Evolutionary conservation across 106 monocot species (phyloP), one percentile per base, ranked within the genome.

Genomic region (Chionographis japonica): DNA sequence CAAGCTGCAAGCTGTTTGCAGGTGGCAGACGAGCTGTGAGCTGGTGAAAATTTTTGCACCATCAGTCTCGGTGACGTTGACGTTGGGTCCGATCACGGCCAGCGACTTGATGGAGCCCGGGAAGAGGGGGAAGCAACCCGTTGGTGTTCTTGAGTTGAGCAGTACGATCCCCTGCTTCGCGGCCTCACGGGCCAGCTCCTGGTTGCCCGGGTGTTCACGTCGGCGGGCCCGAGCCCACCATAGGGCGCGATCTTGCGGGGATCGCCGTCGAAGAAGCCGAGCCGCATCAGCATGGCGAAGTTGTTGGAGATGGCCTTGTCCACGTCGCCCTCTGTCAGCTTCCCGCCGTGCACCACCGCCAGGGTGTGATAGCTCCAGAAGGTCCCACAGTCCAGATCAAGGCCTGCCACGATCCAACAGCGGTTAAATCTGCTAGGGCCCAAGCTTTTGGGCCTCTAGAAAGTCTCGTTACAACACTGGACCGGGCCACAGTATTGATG

Each of bases 41-140:
- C 92, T 67, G 16, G 92, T 82, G 59, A 92, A 89, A 17, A 98
- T 77, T 0, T 92, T 91, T 94, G 86, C 56, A 27, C 42, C 9
- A 20, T n/a, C n/a, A n/a, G 93, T 90, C 58, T 78, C 79, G 36
- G 90, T 90, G 66, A 76, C 98, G 57, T 93, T 93, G 40, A 87
- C 93, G 53, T 98, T 98, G 15, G 98, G 98, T 7, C 98, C 98
- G 43, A 98, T 93, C 9, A 98, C 87, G 1, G 98, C 98, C 14
- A 98, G 60, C 2, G 90, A 76, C 4, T 67, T 79, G 58, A 85
- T 63, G 62, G 76, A 54, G 13, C 68, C 73, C 12, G 86, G 35
- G 15, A 74, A 58, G 40, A 98, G 15, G 68, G 0, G 98, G 98
- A 7, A 98, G 79, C 2, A 81, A 3, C 4, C 51, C 60, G 0